Conservation (phyloP, 768 basidiomycete genomes). For the Termitomyces titanicus region DNA sequence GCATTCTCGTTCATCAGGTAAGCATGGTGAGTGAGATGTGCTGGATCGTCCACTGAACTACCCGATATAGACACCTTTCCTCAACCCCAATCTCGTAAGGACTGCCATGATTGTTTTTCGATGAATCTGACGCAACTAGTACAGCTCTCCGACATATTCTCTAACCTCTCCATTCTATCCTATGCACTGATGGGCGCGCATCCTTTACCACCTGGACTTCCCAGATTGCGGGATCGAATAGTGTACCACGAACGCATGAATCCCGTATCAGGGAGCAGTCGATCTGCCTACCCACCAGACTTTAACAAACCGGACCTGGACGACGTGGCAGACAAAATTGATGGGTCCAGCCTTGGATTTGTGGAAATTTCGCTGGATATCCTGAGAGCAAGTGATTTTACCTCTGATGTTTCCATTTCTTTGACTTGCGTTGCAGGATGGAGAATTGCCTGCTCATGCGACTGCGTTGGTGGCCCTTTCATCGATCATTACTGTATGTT, state of each 20-base stretch:
- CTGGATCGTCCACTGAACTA: background rate
- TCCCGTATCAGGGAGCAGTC: constrained; percentile 3
- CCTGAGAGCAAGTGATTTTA: constrained; percentile 27
- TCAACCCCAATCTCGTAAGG: constrained; percentile 43
- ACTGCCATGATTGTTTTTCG: background rate
- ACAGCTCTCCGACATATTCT: constrained; percentile 41
- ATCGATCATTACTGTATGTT: constrained; percentile 33
- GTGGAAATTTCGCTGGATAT: constrained; percentile 36
- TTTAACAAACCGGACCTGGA: constrained; percentile 10
- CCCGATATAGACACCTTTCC: constrained; percentile 34
- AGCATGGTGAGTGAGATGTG: constrained; percentile 2
- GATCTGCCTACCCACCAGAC: constrained; percentile 1
- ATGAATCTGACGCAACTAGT: background rate
- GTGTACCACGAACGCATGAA: constrained; percentile 37
- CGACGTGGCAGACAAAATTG: constrained; percentile 29
- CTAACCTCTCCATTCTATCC: constrained; percentile 36
- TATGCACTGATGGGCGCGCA: constrained; percentile 31
- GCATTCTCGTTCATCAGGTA: constrained; percentile 38
- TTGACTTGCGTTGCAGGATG: constrained; percentile 26
- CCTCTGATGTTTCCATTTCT: background rate
- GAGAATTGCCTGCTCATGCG: constrained; percentile 40
- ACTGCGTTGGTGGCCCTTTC: constrained; percentile 40
- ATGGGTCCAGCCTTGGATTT: constrained; percentile 39
- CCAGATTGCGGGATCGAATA: constrained; percentile 37
- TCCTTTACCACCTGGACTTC: constrained; percentile 35